Evolutionary conservation across 139 green algal genomes (phyloP), one percentile per base, ranked within the genome.

Genomic region (Chlorella sp.): DNA sequence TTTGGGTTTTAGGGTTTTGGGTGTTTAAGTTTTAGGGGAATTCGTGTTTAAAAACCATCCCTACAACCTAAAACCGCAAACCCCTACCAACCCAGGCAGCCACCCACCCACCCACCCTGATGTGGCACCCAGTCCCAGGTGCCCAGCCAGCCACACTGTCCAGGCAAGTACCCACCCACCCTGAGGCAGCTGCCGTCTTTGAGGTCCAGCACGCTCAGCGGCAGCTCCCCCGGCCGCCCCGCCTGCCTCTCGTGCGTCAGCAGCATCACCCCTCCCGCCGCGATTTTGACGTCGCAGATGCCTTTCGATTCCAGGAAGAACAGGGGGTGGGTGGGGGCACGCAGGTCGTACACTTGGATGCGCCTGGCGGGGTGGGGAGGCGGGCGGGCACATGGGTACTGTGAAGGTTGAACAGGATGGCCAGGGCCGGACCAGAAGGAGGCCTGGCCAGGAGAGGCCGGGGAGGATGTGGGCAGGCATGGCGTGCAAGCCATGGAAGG

Each of bases 331-430:
- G 60, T 24, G 26, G 84, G 84, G 24, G 71, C 39, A 15, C 68
- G 61, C 37, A 88, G 84, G 68, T 69, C 66, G 39, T 42, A 88
- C 39, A 88, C 39, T 39, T 81, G 66, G 84, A 53, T 81, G 61
- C 15, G 24, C 34, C 82, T 77, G 60, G 19, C 69, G 34, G 34
- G 32, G 26, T 28, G 69, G 28, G 26, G 32, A 1, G 69, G 26
- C 24, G 26, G 69, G 28, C 15, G 26, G 75, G 30, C 32, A 36
- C 26, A 77, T 2, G 69, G 69, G 28, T 1, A 28, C 69, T 75
- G 69, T 21, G 28, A 18, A 28, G 69, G 28, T 21, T 37, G 26
- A 81, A 15, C 18, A 34, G 75, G 75, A 42, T 16, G 34, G 34
- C 11, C n/a, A 48, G 1, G 14, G 34, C 36, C 75, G 12, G 75